Evolutionary conservation across 2,329 filamentous ascomycete species (phyloP).

Genomic region (Penicillium sp.): DNA sequence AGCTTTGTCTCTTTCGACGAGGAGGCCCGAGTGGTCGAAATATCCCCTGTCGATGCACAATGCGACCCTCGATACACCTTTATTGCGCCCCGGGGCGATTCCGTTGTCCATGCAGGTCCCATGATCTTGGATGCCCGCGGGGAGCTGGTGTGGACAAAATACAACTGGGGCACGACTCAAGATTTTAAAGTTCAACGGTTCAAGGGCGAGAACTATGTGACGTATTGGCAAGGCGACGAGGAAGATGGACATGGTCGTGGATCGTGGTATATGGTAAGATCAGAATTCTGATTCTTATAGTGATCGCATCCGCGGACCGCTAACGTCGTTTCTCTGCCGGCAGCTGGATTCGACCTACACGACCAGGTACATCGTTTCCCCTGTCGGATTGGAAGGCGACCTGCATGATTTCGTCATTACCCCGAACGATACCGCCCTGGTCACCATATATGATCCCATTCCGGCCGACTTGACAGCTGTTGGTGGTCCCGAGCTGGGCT

Average conservation of each 20-base stretch:
- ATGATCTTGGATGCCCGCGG: constrained; percentile 38
- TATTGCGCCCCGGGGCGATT: constrained; percentile 33
- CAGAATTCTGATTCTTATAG: constrained; percentile 25
- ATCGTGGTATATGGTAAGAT: constrained; percentile 29
- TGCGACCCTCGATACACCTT: constrained; percentile 33
- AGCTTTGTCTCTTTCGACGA: constrained; percentile 30
- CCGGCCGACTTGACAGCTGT: constrained; percentile 42
- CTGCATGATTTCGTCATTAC: constrained; percentile 49
- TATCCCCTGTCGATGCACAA: constrained; percentile 22
- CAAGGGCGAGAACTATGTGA: constrained; percentile 45
- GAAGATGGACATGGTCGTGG: constrained; percentile 46
- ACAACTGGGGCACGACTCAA: constrained; percentile 42
- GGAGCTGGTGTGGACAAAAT: constrained; percentile 32
- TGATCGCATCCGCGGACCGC: neutral
- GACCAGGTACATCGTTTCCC: constrained; percentile 24
- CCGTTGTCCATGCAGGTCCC: constrained; percentile 36
- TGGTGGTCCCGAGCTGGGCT: constrained; percentile 38
- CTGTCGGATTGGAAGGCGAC: constrained; percentile 30
- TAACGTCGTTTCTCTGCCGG: neutral
- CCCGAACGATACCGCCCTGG: constrained; percentile 39
- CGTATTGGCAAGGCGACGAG: constrained; percentile 50
- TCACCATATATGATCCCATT: constrained; percentile 43
- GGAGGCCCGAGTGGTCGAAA: constrained; percentile 28
- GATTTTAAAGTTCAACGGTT: constrained; percentile 49
- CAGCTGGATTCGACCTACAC: constrained; percentile 33